Evolutionary conservation across 2,329 filamentous ascomycete species (phyloP).

Genomic region (Cryphonectria radicalis): DNA sequence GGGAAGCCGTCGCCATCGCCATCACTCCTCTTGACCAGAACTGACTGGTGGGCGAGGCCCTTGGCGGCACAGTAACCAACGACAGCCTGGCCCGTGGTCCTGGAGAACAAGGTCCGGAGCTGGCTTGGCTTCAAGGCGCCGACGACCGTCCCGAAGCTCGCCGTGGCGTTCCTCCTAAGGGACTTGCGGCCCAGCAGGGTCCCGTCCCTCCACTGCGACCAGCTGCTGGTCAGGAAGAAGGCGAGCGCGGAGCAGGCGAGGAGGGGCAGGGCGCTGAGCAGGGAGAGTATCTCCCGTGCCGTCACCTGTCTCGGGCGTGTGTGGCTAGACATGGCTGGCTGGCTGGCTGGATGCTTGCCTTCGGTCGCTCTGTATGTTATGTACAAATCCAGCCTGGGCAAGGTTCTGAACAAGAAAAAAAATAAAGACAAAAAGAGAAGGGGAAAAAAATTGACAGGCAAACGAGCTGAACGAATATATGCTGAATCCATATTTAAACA

Average conservation of each 20-base stretch:
- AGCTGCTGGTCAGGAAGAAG: constrained; percentile 24
- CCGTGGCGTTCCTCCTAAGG: constrained; percentile 21
- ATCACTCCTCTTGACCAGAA: constrained; percentile 20
- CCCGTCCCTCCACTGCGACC: constrained; percentile 37
- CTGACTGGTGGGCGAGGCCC: constrained; percentile 22
- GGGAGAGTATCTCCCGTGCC: constrained; percentile 17
- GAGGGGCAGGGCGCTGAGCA: constrained; percentile 18
- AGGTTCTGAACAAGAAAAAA: neutral
- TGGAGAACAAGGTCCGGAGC: constrained; percentile 19
- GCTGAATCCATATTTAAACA: neutral
- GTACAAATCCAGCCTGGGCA: neutral
- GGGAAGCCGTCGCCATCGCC: constrained; percentile 27
- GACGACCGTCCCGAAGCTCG: constrained; percentile 23
- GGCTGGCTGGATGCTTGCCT: neutral
- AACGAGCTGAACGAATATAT: neutral
- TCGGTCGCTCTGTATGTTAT: neutral
- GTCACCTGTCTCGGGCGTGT: constrained; percentile 22
- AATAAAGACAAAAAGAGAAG: neutral
- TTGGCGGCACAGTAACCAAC: constrained; percentile 23
- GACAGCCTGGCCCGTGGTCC: constrained; percentile 29
- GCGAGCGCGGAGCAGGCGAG: constrained; percentile 18
- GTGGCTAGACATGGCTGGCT: constrained; percentile 25
- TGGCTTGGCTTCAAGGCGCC: constrained; percentile 23
- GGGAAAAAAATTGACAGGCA: neutral
- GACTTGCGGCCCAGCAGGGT: constrained; percentile 38